Base-by-base conservation (phyloP, 2,329 filamentous ascomycete species). In the Sporothrix schenckii region DNA sequence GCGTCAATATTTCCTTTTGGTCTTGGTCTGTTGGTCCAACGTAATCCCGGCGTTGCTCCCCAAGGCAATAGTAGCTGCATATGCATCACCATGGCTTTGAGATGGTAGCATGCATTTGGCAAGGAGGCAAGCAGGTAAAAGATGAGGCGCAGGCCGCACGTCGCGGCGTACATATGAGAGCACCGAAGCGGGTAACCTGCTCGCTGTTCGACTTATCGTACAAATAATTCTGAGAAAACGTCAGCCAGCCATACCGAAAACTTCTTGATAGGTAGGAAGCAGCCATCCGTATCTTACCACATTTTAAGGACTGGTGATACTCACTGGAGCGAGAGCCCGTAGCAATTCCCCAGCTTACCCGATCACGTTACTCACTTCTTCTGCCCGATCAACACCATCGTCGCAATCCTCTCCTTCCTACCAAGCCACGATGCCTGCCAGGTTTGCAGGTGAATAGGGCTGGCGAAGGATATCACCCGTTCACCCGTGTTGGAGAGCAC, bases 331-430 rank as follows among this genome's bases (percentile, higher is more conserved):
- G 24, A 1, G 11, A 47, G 58, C 58, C 58, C 39, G 39, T 44
- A 6, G 39, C 39, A 27, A 24, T 41, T 60, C 19, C 14, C 34
- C 34, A 30, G 34, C 19, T 10, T 41, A 10, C 19, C n/a, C 16
- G 39, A 39, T 69, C 68, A 69, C 68, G 60, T 66, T 69, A 66
- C 60, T 39, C 39, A 44, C 39, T 2, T 66, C 50, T 34, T 56
- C 68, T 69, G 68, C 41, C 68, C 56, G 39, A 34, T 52, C 68
- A 69, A 50, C 58, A 65, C 68, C 68, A 34, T 34, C 58, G 50
- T 14, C 39, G 34, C 30, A 41, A 69, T 54, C 68, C 21, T 69
- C 4, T 41, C n/a, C 21, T 21, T 65, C 16, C 44, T 65, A 10
- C 61, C 39, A 49, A 21, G 49, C 39, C 60, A 39, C 41, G 58